Conservation (phyloP, 768 basidiomycete genomes). For the Chalciporus pseudorubinellus region DNA sequence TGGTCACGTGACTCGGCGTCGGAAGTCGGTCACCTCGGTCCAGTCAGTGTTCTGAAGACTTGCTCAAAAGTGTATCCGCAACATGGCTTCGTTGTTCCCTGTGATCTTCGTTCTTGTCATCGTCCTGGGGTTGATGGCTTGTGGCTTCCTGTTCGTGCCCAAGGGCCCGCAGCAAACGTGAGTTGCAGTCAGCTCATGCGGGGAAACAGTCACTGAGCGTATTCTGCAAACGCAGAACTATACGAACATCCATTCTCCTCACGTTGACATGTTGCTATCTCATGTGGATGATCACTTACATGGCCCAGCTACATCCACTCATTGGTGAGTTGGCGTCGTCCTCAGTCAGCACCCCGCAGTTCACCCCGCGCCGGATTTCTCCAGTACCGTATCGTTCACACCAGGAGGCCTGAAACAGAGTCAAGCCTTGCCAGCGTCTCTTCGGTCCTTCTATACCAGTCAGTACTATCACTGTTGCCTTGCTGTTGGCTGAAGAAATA, state of each 20-base stretch:
- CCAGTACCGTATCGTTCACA: conserved; percentile 19
- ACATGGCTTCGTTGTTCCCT: conserved; percentile 71
- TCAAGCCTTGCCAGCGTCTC: not conserved
- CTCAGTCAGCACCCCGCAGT: not conserved
- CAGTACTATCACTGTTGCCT: conserved; percentile 1
- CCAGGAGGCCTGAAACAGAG: conserved; percentile 15
- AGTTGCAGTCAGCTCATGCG: conserved; percentile 28
- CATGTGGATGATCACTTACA: conserved; percentile 97
- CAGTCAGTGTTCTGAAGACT: too few relatives aligned
- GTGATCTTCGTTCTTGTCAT: conserved; percentile 66
- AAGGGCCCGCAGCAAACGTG: conserved; percentile 92
- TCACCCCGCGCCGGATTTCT: not conserved
- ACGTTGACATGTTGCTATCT: conserved; percentile 83
- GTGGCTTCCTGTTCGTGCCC: conserved; percentile 66
- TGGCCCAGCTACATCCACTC: conserved; percentile 90
- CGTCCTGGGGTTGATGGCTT: conserved; percentile 60
- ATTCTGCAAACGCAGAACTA: conserved; percentile 50
- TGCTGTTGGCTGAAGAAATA: conserved; percentile 1
- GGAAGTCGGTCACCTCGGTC: not conserved
- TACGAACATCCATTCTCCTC: conserved; percentile 78
- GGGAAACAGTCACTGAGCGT: conserved; percentile 1
- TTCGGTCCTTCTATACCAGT: conserved; percentile 22
- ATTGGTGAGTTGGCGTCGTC: conserved; percentile 56
- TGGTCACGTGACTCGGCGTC: conserved; percentile 9
- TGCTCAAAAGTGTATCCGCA: not conserved